Evolutionary conservation across 2,329 filamentous ascomycete genomes (phyloP).

Genomic region (Pyrenophora graminea): DNA sequence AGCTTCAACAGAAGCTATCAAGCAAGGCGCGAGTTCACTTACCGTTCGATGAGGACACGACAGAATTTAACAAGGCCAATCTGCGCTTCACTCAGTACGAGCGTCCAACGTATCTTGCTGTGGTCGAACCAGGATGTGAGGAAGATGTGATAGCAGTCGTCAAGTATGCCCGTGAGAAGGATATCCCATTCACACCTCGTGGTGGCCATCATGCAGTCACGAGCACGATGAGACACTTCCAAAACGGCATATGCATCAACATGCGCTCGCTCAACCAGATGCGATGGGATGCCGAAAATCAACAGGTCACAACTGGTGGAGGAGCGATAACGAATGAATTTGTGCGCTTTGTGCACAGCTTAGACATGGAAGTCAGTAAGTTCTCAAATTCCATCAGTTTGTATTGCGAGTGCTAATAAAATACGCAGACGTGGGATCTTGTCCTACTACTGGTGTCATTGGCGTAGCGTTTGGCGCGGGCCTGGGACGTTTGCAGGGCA

Average conservation of each 20-base stretch:
- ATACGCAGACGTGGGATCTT: conserved; percentile 3
- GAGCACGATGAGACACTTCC: conserved; percentile 4
- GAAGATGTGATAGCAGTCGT: conserved; percentile 2
- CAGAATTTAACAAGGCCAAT: conserved; percentile 4
- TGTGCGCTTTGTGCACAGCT: conserved; percentile 3
- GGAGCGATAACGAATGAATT: conserved; percentile 9
- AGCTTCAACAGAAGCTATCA: conserved; percentile 6
- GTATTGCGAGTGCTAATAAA: not conserved
- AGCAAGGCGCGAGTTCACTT: not conserved
- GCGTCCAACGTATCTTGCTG: conserved; percentile 7
- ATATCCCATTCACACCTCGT: conserved; percentile 9
- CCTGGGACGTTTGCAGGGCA: conserved; percentile 8
- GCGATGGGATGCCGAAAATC: conserved; percentile 2
- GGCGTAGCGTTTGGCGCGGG: conserved; percentile 9
- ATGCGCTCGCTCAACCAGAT: conserved; percentile 10
- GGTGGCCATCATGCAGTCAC: conserved; percentile 10
- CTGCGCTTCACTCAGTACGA: conserved; percentile 11
- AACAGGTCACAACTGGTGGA: not conserved
- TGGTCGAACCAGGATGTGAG: conserved; percentile 6
- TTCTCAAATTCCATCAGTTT: not conserved
- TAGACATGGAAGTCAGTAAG: conserved; percentile 13
- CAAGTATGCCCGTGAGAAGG: conserved; percentile 7
- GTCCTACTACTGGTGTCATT: conserved; percentile 11
- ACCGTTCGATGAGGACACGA: conserved; percentile 1
- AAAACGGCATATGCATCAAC: conserved; percentile 10